A percentile compares a stretch with the other conserved stretches of the same genome.
Evolutionary conservation across 352 stramenopile genomes (phyloP).

Genomic region (Pythium folliculosum): DNA sequence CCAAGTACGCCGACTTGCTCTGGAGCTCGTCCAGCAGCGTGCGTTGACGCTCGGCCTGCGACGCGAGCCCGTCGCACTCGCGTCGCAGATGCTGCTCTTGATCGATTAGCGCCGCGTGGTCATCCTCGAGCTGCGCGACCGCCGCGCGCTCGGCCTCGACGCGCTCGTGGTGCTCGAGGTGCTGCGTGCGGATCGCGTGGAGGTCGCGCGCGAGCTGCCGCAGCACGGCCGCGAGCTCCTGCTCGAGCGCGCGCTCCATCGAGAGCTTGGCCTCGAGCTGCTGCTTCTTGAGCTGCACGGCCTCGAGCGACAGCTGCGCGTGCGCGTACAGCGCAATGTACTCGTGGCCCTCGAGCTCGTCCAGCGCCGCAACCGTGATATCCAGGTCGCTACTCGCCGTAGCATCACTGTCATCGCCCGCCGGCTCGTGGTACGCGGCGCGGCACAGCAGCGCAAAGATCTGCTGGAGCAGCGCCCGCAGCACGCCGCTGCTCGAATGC

Average conservation of each 20-base stretch:
- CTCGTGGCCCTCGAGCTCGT: constrained; percentile 22
- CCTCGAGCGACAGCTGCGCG: constrained; percentile 22
- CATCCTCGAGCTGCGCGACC: constrained; percentile 46
- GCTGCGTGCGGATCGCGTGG: constrained; percentile 33
- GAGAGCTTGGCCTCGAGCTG: constrained; percentile 35
- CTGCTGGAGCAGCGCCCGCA: constrained; percentile 38
- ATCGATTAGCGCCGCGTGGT: constrained; percentile 45
- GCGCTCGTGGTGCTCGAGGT: constrained; percentile 38
- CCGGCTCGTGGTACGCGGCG: constrained; percentile 23
- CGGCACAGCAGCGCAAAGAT: constrained; percentile 23
- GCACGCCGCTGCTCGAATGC: constrained; percentile 15
- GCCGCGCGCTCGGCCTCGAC: constrained; percentile 43
- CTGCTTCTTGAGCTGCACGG: constrained; percentile 14
- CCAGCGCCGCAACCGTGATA: background rate
- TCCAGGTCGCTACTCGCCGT: constrained; percentile 2
- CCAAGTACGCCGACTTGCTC: constrained; percentile 52
- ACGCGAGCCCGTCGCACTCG: constrained; percentile 45
- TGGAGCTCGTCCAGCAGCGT: constrained; percentile 44
- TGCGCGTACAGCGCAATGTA: constrained; percentile 35
- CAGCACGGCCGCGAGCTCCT: constrained; percentile 38
- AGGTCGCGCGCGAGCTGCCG: constrained; percentile 45
- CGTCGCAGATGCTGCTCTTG: constrained; percentile 46
- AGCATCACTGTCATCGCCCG: background rate
- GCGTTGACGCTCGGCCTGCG: constrained; percentile 47
- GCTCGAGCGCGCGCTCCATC: constrained; percentile 51